Base-by-base conservation (phyloP, 163 green algal species). In the Prototheca stagnorum region DNA sequence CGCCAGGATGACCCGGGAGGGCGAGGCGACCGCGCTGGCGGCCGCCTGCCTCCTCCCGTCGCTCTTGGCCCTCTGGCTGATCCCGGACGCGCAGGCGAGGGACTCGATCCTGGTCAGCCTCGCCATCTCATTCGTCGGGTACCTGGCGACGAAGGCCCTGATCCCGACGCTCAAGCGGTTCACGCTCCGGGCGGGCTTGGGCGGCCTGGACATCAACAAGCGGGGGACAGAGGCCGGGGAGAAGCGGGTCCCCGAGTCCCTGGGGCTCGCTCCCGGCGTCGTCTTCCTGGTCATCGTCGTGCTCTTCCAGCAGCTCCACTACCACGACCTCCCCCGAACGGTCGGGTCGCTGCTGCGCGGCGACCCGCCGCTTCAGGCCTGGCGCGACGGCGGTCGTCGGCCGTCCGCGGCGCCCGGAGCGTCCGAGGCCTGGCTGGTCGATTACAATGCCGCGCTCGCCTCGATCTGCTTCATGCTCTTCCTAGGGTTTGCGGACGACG, bases 401-500 rank as follows among this genome's bases (percentile, higher is more conserved):
- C 31, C 31, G 11, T n/a, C n/a, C n/a, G n/a, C n/a, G n/a, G n/a
- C n/a, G n/a, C n/a, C n/a, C n/a, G n/a, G n/a, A 0, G 12, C 31
- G 31, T 37, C 31, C 9, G 73, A 85, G 35, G 57, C 78, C 8
- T 95, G 89, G 87, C 73, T 92, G 56, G 74, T 95, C 14, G 83
- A 99, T 64, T 97, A 94, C 74, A 97, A 98, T 54, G 85, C 88
- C 4, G 90, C 86, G 4, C 64, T 99, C 19, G 88, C 86, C 5
- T 88, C 81, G n/a, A 87, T 97, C 35, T 88, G 80, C 56, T 95
- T 96, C 70, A 97, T 96, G 88, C 63, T 94, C 4, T 93, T 99
- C 57, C 72, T 99, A 15, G 90, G 71, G 11, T 99, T 99, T 71
- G 84, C 88, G 5, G 90, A 99, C 53, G 90, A 99, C 57, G 90